phyloP scores from a whole-genome alignment of 2,329 filamentous ascomycete species.

The Alternaria viburni region DNA sequence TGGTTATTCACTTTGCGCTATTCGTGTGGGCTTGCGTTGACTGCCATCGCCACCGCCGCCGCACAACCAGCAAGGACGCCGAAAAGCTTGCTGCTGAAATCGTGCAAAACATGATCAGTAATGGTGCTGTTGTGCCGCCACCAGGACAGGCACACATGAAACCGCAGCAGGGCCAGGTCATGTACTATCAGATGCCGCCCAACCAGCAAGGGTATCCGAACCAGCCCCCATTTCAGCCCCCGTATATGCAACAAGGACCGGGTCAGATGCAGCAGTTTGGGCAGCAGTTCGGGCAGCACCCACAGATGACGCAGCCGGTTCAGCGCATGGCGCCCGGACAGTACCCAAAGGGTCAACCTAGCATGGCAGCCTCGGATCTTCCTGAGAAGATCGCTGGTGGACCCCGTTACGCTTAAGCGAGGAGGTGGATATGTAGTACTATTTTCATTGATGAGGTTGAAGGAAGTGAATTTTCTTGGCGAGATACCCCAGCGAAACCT shows the following conservation, averaged over 20 bases:
- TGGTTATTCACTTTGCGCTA: constrained; percentile 42
- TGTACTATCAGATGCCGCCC: constrained; percentile 22
- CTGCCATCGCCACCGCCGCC: constrained; percentile 31
- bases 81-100: constrained; percentile 43
- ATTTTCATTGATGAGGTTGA: not conserved
- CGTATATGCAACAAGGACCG: constrained; percentile 15
- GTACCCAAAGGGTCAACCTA: not conserved
- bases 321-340: constrained; percentile 8
- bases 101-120: constrained; percentile 43
- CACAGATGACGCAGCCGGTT: constrained; percentile 6
- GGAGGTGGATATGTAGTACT: not conserved
- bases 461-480: not conserved
- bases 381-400: constrained; percentile 25
- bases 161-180: constrained; percentile 12
- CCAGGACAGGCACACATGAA: constrained; percentile 23
- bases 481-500: constrained; percentile 8
- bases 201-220: constrained; percentile 17
- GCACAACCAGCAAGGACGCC: constrained; percentile 35
- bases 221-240: constrained; percentile 11
- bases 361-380: not conserved
- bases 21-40: constrained; percentile 51
- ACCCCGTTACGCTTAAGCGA: constrained; percentile 20
- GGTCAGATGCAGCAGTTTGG: constrained; percentile 6
- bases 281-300: not conserved
- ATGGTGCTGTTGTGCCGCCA: constrained; percentile 37